phyloP scores from a whole-genome alignment of 805 yeast species.

The Teunomyces atbi region DNA sequence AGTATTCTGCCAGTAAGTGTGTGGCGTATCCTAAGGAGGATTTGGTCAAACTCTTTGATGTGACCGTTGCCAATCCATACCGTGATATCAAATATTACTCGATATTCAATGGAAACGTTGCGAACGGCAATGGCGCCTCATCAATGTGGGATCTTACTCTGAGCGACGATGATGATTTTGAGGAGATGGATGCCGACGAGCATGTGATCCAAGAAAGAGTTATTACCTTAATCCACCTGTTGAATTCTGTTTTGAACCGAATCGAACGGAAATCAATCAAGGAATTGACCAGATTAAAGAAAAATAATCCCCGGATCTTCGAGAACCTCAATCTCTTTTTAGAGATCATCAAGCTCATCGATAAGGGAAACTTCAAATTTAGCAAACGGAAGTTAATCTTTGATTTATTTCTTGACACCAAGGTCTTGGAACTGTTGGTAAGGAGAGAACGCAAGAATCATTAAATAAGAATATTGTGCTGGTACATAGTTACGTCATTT shows the following conservation, averaged over 20 bases:
- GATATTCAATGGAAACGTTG: conserved; percentile 15
- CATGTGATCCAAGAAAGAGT: conserved; percentile 22
- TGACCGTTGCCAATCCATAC: conserved; percentile 23
- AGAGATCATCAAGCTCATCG: conserved; percentile 48
- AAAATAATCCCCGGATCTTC: conserved; percentile 50
- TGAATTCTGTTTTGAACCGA: conserved; percentile 42
- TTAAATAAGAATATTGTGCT: neutral
- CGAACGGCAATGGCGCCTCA: neutral
- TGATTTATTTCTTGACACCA: conserved; percentile 54
- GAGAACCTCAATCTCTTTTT: conserved; percentile 54
- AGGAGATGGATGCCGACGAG: conserved; percentile 6
- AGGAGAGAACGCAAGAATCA: conserved; percentile 39
- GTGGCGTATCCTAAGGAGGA: conserved; percentile 14
- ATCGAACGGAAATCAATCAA: conserved; percentile 57
- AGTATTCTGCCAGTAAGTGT: conserved; percentile 10
- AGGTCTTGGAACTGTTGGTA: conserved; percentile 51
- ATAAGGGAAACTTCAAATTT: conserved; percentile 61
- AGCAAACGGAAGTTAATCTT: conserved; percentile 63
- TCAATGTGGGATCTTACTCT: conserved; percentile 2
- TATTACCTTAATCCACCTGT: conserved; percentile 44
- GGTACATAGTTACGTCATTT: neutral
- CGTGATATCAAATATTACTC: conserved; percentile 18
- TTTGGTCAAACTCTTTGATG: conserved; percentile 15
- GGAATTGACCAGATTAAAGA: conserved; percentile 54
- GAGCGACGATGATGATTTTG: conserved; percentile 9